phyloP scores from a whole-genome alignment of 495 filamentous ascomycete genomes.

The Barbatosphaeria neglecta region DNA sequence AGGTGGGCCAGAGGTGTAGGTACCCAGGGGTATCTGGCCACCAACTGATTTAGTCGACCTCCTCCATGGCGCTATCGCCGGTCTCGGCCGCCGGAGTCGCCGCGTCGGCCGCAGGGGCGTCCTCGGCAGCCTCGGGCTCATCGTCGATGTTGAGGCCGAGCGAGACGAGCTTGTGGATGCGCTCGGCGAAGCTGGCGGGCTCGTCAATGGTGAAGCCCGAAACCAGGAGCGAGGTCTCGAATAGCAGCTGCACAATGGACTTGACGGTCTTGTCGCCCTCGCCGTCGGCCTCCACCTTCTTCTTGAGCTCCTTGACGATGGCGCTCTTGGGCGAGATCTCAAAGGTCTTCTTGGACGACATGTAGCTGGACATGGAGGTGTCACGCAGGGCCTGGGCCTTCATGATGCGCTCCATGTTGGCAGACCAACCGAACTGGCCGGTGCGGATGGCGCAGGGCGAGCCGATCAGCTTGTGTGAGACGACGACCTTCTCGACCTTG shows the following conservation, averaged over 20 bases:
- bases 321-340: conserved; percentile 98
- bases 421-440: conserved; percentile 99
- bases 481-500: conserved; percentile 99
- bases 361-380: conserved; percentile 98
- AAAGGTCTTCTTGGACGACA: conserved; percentile 99
- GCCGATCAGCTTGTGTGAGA: conserved; percentile 93
- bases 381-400: conserved; percentile 99
- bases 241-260: conserved; percentile 93
- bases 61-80: conserved; percentile 51
- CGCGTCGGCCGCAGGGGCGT: conserved; percentile 41
- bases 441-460: conserved; percentile 98
- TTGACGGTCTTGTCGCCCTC: conserved; percentile 98
- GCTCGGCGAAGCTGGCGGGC: conserved; percentile 92
- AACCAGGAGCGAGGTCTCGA: conserved; percentile 95
- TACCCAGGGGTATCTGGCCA: no score
- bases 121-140: conserved; percentile 61
- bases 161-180: conserved; percentile 97
- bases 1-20: no score
- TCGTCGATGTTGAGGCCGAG: conserved; percentile 95
- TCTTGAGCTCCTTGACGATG: conserved; percentile 98
- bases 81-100: conserved; percentile 39
- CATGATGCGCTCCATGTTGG: conserved; percentile 99
- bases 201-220: conserved; percentile 99
- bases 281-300: conserved; percentile 93
- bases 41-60: conserved; percentile 58